Percentiles rank a stretch among this genome's conserved stretches.
Conservation (phyloP, 2,329 filamentous ascomycete species). For the Penicillium vulpinum region DNA sequence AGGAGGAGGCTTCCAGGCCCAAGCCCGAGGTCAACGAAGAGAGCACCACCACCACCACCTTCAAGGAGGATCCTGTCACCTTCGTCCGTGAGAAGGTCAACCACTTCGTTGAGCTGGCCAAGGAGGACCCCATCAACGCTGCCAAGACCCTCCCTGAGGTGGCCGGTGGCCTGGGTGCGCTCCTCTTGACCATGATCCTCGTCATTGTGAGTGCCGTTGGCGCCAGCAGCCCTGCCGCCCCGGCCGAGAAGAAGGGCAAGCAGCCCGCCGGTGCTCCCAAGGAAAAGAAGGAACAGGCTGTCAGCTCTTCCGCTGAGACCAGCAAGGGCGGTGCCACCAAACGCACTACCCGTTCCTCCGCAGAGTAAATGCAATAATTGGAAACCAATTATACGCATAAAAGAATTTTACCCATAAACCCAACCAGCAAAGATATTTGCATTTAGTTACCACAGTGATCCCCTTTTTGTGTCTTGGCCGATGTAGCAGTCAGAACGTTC, state of each 20-base stretch:
- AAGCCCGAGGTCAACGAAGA: constrained; percentile 65
- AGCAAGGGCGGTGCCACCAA: constrained; percentile 69
- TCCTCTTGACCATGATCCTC: constrained; percentile 68
- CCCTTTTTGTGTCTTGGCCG: constrained; percentile 5
- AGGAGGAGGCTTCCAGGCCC: constrained; percentile 77
- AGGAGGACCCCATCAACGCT: constrained; percentile 79
- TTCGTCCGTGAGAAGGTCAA: constrained; percentile 92
- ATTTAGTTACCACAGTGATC: constrained; percentile 8
- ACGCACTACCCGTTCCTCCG: constrained; percentile 53
- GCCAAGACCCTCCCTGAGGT: constrained; percentile 90
- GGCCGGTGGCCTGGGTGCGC: constrained; percentile 73
- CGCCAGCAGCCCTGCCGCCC: constrained; percentile 61
- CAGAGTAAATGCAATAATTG: constrained; percentile 31
- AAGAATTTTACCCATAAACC: constrained; percentile 15
- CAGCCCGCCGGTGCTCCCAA: constrained; percentile 62
- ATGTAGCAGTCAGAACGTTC: neutral
- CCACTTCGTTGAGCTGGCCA: constrained; percentile 81
- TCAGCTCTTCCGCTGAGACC: constrained; percentile 66
- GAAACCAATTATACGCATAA: constrained; percentile 4
- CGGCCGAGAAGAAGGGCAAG: constrained; percentile 74
- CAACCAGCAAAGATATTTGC: constrained; percentile 11
- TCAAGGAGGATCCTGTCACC: constrained; percentile 83
- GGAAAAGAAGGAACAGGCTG: constrained; percentile 66
- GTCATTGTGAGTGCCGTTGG: constrained; percentile 68
- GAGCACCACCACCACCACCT: constrained; percentile 71